Conservation (phyloP, 805 yeast species). For the Maudiozyma saulgeensis region DNA sequence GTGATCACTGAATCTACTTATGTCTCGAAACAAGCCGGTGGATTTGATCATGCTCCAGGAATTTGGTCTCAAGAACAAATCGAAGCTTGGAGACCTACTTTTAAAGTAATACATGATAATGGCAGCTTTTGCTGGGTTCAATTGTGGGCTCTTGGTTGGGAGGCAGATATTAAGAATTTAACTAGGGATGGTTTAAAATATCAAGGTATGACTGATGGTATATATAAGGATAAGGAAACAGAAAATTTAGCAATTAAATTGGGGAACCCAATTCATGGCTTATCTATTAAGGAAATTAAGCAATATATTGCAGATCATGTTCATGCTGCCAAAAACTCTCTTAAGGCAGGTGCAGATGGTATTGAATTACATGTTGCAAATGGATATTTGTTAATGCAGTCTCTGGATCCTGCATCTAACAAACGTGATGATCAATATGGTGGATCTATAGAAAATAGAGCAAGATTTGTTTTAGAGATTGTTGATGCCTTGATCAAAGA, state of each 20-base stretch:
- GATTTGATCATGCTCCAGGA: conserved; percentile 38
- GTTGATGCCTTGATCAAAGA: conserved; percentile 42
- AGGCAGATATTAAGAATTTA: conserved; percentile 30
- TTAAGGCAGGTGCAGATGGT: conserved; percentile 40
- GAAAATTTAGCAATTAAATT: conserved; percentile 27
- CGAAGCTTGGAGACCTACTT: conserved; percentile 39
- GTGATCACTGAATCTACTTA: conserved; percentile 50
- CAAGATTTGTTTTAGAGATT: conserved; percentile 36
- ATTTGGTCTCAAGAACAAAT: conserved; percentile 39
- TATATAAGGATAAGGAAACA: conserved; percentile 27
- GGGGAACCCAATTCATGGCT: conserved; percentile 24
- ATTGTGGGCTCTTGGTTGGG: conserved; percentile 41
- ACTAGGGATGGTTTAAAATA: conserved; percentile 31
- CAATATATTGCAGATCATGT: conserved; percentile 34
- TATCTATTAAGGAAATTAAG: conserved; percentile 29
- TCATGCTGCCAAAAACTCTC: conserved; percentile 33
- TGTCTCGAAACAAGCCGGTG: conserved; percentile 34
- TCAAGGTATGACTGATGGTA: conserved; percentile 32
- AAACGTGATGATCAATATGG: conserved; percentile 45
- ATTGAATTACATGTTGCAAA: conserved; percentile 61
- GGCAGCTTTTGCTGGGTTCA: conserved; percentile 39
- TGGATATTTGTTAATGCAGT: conserved; percentile 51
- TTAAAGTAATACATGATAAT: conserved; percentile 41
- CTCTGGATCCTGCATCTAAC: conserved; percentile 38
- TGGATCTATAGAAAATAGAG: conserved; percentile 41